Evolutionary conservation across 2,329 filamentous ascomycete species (phyloP).

Genomic region (Aspergillus ustus): DNA sequence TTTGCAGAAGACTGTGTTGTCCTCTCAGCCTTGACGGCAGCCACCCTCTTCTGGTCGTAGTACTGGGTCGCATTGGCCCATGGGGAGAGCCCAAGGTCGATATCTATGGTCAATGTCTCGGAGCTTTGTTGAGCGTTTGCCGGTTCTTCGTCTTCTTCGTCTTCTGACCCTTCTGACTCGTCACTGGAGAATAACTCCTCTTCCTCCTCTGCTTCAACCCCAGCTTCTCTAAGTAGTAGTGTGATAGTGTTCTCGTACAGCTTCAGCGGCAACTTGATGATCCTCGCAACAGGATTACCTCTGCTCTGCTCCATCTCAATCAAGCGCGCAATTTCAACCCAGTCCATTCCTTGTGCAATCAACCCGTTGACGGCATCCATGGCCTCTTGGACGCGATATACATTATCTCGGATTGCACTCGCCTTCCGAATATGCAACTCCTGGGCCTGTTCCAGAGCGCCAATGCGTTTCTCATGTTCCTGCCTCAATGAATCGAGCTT

Average conservation of each 20-base stretch:
- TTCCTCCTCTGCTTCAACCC: slow-evolving; percentile 65
- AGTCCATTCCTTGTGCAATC: slow-evolving; percentile 95
- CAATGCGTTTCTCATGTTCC: slow-evolving; percentile 84
- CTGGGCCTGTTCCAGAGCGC: slow-evolving; percentile 80
- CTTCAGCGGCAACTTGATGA: slow-evolving; percentile 86
- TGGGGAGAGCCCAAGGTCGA: slow-evolving; percentile 79
- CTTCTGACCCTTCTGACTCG: slow-evolving; percentile 56
- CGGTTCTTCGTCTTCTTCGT: slow-evolving; percentile 33
- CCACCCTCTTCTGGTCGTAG: slow-evolving; percentile 84
- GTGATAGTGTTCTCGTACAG: slow-evolving; percentile 89
- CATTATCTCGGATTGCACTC: slow-evolving; percentile 85
- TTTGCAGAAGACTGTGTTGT: slow-evolving; percentile 79
- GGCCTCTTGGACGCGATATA: slow-evolving; percentile 88
- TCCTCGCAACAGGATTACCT: slow-evolving; percentile 81
- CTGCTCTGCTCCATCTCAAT: slow-evolving; percentile 84
- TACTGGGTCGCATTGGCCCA: slow-evolving; percentile 92
- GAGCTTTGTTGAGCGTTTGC: slow-evolving; percentile 30
- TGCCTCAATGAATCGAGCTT: slow-evolving; percentile 83
- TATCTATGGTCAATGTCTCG: slow-evolving; percentile 71
- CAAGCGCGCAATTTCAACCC: slow-evolving; percentile 86
- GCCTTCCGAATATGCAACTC: slow-evolving; percentile 85
- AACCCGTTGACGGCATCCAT: slow-evolving; percentile 90
- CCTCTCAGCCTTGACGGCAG: slow-evolving; percentile 84
- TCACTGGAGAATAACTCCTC: slow-evolving; percentile 68
- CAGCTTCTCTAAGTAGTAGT: slow-evolving; percentile 73